phyloP scores from a whole-genome alignment of 2,329 filamentous ascomycete genomes.

The Exophiala sp. region DNA sequence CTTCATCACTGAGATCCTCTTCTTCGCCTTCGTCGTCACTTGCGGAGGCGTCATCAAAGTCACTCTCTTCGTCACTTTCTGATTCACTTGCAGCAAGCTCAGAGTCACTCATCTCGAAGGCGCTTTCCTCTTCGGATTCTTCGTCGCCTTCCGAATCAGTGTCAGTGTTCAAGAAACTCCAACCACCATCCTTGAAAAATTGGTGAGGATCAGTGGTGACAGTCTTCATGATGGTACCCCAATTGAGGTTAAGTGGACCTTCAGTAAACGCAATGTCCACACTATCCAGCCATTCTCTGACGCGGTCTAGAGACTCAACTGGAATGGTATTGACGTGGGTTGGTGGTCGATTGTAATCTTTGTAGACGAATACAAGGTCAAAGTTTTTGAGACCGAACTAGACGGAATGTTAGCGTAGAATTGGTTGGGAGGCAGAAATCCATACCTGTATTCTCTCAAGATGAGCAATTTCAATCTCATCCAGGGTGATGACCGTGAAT shows the following conservation, averaged over 20 bases:
- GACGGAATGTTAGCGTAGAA: conserved; percentile 28
- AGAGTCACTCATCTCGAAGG: conserved; percentile 84
- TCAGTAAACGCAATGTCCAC: conserved; percentile 93
- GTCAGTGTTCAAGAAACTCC: conserved; percentile 85
- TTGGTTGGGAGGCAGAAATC: background rate
- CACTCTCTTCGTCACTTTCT: conserved; percentile 82
- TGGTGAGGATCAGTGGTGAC: conserved; percentile 88
- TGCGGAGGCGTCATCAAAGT: conserved; percentile 87
- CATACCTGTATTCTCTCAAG: conserved; percentile 76
- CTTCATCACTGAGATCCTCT: conserved; percentile 34
- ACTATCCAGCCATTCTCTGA: conserved; percentile 96
- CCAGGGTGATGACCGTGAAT: conserved; percentile 91
- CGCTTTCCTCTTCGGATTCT: conserved; percentile 80
- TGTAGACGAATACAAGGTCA: conserved; percentile 96
- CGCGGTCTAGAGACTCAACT: conserved; percentile 86
- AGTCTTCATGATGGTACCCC: conserved; percentile 99
- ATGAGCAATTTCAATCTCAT: conserved; percentile 94
- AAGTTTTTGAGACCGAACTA: conserved; percentile 98
- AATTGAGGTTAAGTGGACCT: conserved; percentile 95
- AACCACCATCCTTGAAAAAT: conserved; percentile 94
- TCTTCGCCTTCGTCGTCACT: conserved; percentile 48
- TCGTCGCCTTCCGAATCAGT: conserved; percentile 77
- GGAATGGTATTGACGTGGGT: conserved; percentile 98
- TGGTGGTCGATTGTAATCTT: conserved; percentile 87
- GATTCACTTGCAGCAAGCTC: conserved; percentile 67